Percentiles rank a stretch among this genome's conserved stretches.
Evolutionary conservation across 257 asterid genomes (phyloP).

Genomic region (Rehmannia glutinosa): DNA sequence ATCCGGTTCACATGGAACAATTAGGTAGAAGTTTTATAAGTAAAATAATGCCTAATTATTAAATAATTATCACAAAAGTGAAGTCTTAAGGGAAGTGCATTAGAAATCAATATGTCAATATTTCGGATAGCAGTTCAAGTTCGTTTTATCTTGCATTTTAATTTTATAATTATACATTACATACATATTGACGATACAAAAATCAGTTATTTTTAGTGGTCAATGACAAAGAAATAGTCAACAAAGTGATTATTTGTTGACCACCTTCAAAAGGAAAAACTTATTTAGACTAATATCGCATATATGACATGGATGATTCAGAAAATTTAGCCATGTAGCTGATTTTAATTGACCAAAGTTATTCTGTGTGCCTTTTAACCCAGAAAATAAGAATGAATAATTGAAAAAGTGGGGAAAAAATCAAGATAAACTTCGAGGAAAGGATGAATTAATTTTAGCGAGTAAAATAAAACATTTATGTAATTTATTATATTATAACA

Average conservation of each 20-base stretch:
- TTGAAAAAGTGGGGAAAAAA: background rate
- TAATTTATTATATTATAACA: no score
- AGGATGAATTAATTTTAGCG: no score
- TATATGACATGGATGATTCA: background rate
- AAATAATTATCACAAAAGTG: background rate
- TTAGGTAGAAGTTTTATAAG: no score
- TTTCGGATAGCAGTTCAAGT: background rate
- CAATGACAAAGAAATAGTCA: conserved; percentile 6
- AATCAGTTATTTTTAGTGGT: no score
- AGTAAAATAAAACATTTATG: no score
- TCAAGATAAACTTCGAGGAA: background rate
- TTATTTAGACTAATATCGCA: background rate
- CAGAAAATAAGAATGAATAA: background rate
- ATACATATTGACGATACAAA: no score
- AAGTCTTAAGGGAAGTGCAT: background rate
- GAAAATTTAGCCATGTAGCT: background rate
- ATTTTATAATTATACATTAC: no score
- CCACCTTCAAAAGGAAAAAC: conserved; percentile 4
- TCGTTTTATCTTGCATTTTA: no score
- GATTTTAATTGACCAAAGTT: conserved; percentile 13
- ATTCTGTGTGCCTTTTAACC: no score
- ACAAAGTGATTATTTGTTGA: background rate
- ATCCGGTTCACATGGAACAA: no score
- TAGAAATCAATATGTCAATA: background rate
- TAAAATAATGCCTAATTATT: no score